Conservation (phyloP, 768 basidiomycete genomes). For the Pleurotus eryngii region DNA sequence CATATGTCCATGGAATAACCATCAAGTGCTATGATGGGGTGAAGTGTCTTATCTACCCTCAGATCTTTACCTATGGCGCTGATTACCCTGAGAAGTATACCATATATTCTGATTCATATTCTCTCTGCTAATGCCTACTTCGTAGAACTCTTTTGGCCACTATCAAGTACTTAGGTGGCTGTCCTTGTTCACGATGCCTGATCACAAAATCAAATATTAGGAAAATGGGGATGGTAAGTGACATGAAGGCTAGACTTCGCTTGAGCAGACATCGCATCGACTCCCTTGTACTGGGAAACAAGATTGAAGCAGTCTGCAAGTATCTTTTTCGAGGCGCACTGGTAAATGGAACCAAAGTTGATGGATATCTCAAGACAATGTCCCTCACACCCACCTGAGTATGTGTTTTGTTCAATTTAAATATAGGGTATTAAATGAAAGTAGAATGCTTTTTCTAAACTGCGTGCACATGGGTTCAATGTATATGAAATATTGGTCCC, state of each 20-base stretch:
- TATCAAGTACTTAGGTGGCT: conserved; percentile 26
- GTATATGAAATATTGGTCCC: conserved; percentile 19
- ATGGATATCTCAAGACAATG: neutral
- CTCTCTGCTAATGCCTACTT: neutral
- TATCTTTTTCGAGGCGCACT: conserved; percentile 5
- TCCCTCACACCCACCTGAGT: conserved; percentile 9
- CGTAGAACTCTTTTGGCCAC: conserved; percentile 31
- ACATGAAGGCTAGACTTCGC: conserved; percentile 10
- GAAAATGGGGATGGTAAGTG: conserved; percentile 22
- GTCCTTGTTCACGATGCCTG: conserved; percentile 37
- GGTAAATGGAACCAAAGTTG: neutral
- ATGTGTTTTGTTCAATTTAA: neutral
- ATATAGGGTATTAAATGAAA: too few species aligned
- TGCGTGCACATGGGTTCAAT: conserved; percentile 17
- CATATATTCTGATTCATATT: neutral
- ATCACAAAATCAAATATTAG: conserved; percentile 23
- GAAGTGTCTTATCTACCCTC: neutral
- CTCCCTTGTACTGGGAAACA: neutral
- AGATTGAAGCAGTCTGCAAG: conserved; percentile 1
- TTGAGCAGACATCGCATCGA: conserved; percentile 7
- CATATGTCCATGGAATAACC: conserved; percentile 7
- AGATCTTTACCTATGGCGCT: neutral
- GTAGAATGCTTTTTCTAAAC: conserved; percentile 23
- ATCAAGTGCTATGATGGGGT: conserved; percentile 9
- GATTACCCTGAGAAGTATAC: conserved; percentile 27